A percentile compares a stretch with the other conserved stretches of the same genome.
Evolutionary conservation across 306 rosid genomes (phyloP).

Genomic region (Cicer cuneatum): DNA sequence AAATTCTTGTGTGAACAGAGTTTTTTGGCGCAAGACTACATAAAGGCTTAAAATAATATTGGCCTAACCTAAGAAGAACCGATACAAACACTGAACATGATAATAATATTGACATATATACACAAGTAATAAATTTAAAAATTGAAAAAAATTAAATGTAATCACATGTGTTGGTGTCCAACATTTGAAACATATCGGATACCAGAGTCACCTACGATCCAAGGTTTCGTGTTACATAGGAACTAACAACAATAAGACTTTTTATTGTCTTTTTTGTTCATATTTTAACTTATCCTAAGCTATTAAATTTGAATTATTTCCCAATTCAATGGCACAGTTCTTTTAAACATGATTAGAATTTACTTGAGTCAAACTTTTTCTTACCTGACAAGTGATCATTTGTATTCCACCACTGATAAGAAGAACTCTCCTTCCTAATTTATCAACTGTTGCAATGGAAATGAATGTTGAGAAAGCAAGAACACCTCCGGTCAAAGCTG

Average conservation of each 20-base stretch:
- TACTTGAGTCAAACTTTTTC: not conserved
- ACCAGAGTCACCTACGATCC: no score
- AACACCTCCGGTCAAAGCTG: constrained; percentile 91
- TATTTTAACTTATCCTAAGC: no score
- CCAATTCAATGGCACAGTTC: not conserved
- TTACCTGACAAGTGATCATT: constrained; percentile 88
- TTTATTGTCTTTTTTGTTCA: not conserved
- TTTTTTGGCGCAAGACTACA: not conserved
- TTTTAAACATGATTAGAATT: not conserved
- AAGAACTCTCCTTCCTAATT: constrained; percentile 70
- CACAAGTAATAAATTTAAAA: no score
- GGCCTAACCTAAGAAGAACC: no score
- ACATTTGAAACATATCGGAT: no score
- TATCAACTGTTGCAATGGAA: constrained; percentile 85
- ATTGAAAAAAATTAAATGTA: no score
- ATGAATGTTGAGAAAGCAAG: constrained; percentile 76
- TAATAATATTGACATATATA: no score
- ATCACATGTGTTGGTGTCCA: no score
- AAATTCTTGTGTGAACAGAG: not conserved
- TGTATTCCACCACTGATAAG: constrained; percentile 87
- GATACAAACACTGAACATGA: no score
- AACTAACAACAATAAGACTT: not conserved
- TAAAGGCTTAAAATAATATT: not conserved
- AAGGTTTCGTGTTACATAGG: no score
- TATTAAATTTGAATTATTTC: not conserved